A percentile compares a stretch with the other conserved stretches of the same genome.
These are phyloP conservation scores for Jaenimonas drosophilae DNA, from an alignment of 208 protist species.

Conservation along the genomic window DNA sequence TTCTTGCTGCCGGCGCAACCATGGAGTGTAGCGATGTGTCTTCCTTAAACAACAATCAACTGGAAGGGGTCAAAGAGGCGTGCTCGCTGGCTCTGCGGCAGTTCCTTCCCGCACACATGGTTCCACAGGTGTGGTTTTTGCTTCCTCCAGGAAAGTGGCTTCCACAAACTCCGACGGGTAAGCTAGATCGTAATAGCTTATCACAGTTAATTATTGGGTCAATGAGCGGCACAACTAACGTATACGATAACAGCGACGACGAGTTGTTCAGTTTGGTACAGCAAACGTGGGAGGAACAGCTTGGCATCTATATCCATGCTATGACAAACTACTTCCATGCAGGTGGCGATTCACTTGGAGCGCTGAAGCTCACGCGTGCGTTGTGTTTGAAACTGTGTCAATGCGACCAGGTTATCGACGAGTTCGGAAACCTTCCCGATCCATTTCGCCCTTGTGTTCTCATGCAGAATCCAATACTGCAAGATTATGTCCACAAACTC, in stretches of 20 bases:
- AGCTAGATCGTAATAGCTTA: slow-evolving; percentile 14
- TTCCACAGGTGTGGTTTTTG: slow-evolving; percentile 16
- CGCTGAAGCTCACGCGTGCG: slow-evolving; percentile 34
- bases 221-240: too few relatives aligned
- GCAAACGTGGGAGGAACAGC: slow-evolving; percentile 12
- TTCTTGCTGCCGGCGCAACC: slow-evolving; percentile 1
- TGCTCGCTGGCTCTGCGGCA: slow-evolving; percentile 17
- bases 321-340: slow-evolving; percentile 40
- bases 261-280: slow-evolving; percentile 7
- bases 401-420: slow-evolving; percentile 29
- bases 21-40: too few relatives aligned
- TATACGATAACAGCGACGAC: slow-evolving; percentile 5
- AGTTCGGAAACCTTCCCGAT: slow-evolving; percentile 23
- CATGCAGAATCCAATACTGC: slow-evolving; percentile 23
- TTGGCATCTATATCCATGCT: slow-evolving; percentile 14
- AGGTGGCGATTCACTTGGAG: slow-evolving; percentile 55
- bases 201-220: neutral
- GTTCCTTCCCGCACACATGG: slow-evolving; percentile 23
- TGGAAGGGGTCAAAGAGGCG: slow-evolving; percentile 3
- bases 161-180: slow-evolving; percentile 30
- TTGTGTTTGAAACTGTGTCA: slow-evolving; percentile 28
- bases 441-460: slow-evolving; percentile 37
- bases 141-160: slow-evolving; percentile 3
- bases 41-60: too few relatives aligned
- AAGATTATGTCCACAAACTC: slow-evolving; percentile 27